These are phyloP conservation scores for Williopsis jadinii DNA, from an alignment of 1,139 yeast genomes.

Conservation along the genomic window DNA sequence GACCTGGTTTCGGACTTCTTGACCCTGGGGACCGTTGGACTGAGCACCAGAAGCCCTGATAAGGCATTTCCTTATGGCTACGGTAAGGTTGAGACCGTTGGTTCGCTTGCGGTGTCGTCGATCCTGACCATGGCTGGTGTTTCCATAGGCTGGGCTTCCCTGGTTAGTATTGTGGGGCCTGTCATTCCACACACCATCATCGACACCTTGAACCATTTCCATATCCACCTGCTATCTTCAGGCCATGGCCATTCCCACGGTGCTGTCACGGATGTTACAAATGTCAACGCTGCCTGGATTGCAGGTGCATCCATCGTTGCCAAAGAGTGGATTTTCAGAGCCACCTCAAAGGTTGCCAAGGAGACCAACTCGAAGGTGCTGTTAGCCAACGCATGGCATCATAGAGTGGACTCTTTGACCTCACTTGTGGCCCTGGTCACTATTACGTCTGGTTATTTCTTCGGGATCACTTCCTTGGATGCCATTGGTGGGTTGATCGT, in stretches of 20 bases:
- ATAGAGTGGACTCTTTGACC: conserved; percentile 90
- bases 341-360: conserved; percentile 74
- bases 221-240: conserved; percentile 22
- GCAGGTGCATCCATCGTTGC: conserved; percentile 82
- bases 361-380: conserved; percentile 79
- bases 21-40: conserved; percentile 83
- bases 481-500: conserved; percentile 88
- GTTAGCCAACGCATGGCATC: conserved; percentile 98
- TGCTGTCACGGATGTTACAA: conserved; percentile 43
- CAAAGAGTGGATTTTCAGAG: conserved; percentile 80
- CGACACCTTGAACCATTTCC: conserved; percentile 37
- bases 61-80: conserved; percentile 75
- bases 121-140: conserved; percentile 81
- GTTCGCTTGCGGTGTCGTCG: conserved; percentile 81
- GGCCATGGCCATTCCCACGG: conserved; percentile 39
- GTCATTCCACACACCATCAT: conserved; percentile 49
- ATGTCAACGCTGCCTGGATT: conserved; percentile 92
- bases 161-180: conserved; percentile 64
- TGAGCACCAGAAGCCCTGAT: conserved; percentile 62
- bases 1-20: conserved; percentile 86
- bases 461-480: conserved; percentile 78
- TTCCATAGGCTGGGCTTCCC: conserved; percentile 85
- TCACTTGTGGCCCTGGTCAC: conserved; percentile 87
- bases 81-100: conserved; percentile 89
- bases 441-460: conserved; percentile 76